Percentiles rank a stretch among this genome's conserved stretches.
Evolutionary conservation across 1,284 basidiomycete genomes (phyloP).

Genomic region (Cutaneotrichosporon sp.): DNA sequence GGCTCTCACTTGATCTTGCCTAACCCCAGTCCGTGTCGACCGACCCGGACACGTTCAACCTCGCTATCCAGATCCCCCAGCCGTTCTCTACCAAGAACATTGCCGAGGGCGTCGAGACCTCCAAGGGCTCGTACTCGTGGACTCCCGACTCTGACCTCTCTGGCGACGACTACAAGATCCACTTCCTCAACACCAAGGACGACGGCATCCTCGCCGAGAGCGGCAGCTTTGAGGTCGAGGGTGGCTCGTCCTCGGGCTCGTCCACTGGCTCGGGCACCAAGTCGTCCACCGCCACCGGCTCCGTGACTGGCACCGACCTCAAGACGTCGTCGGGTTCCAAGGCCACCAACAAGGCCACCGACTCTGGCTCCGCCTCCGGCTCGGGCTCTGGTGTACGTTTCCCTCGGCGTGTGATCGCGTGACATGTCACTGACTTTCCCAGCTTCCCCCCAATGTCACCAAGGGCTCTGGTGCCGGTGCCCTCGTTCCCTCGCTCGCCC

Average conservation of each 20-base stretch:
- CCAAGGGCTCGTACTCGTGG: slow-evolving; percentile 32
- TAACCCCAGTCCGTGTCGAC: slow-evolving; percentile 28
- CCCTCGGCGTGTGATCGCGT: no score
- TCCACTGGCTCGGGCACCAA: slow-evolving; percentile 1
- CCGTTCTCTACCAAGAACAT: slow-evolving; percentile 40
- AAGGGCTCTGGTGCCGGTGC: slow-evolving; percentile 3
- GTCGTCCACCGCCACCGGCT: background rate
- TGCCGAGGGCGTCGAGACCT: slow-evolving; percentile 27
- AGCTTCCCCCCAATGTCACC: background rate
- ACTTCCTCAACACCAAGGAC: slow-evolving; percentile 21
- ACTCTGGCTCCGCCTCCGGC: no score
- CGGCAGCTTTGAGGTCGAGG: slow-evolving; percentile 30
- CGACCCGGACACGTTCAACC: slow-evolving; percentile 35
- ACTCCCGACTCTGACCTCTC: slow-evolving; percentile 24
- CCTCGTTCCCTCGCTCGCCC: slow-evolving; percentile 15
- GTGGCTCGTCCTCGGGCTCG: slow-evolving; percentile 18
- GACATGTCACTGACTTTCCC: no score
- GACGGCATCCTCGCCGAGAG: slow-evolving; percentile 41
- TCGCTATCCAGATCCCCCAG: slow-evolving; percentile 29
- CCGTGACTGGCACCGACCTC: background rate
- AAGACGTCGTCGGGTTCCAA: background rate
- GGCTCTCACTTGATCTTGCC: background rate
- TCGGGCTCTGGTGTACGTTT: no score
- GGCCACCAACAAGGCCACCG: no score
- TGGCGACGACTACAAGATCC: slow-evolving; percentile 21